Conservation (phyloP, 1,284 basidiomycete genomes). For the Sporisorium reilianum region DNA sequence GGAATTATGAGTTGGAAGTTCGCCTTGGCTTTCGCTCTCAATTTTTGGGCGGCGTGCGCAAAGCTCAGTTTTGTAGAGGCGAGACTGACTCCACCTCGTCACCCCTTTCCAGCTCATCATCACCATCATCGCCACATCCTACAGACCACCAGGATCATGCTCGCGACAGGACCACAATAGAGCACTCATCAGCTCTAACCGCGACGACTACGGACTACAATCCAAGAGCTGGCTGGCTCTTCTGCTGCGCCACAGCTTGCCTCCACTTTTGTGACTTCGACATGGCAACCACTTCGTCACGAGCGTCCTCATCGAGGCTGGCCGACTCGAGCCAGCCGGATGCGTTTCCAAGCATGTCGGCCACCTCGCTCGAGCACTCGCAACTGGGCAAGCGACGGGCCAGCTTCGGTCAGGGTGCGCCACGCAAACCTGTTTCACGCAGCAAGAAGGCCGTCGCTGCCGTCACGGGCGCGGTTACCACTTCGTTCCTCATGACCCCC, state of each 20-base stretch:
- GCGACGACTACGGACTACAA: background rate
- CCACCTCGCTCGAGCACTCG: constrained; percentile 39
- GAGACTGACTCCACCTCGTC: constrained; percentile 2
- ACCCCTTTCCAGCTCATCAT: no score
- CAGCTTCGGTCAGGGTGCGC: constrained; percentile 36
- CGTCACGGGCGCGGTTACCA: constrained; percentile 81
- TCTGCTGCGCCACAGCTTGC: constrained; percentile 8
- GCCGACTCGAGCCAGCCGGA: constrained; percentile 25
- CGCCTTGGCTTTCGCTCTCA: no score
- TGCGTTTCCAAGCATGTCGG: constrained; percentile 39
- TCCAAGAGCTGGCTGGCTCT: background rate
- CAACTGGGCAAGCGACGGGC: constrained; percentile 7
- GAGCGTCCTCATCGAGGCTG: constrained; percentile 16
- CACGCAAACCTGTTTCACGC: constrained; percentile 72
- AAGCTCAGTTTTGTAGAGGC: constrained; percentile 14
- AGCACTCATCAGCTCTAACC: no score
- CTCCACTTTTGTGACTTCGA: constrained; percentile 11
- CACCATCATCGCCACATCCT: background rate
- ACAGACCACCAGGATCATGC: constrained; percentile 10
- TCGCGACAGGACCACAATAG: background rate
- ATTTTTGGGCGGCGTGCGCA: constrained; percentile 4
- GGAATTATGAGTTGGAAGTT: no score
- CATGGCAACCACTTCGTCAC: constrained; percentile 21
- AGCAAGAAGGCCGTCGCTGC: constrained; percentile 80
- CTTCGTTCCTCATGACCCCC: constrained; percentile 90